Percentiles rank a stretch among this genome's conserved stretches.
Conservation (phyloP, 495 filamentous ascomycete species). For the Hypoxylon fragiforme region DNA sequence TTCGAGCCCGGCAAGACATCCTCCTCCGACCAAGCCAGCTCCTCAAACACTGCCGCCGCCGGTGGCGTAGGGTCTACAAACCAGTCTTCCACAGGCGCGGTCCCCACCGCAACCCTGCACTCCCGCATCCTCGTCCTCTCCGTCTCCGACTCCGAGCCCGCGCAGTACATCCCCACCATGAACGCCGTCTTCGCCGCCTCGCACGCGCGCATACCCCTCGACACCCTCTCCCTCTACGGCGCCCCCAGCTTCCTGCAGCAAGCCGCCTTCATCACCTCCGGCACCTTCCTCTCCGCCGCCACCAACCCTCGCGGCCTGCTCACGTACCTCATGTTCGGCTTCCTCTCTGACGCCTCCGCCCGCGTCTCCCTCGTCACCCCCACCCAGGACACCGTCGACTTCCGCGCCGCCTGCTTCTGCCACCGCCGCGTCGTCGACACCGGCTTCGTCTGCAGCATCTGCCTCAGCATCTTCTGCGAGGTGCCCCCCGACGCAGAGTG, state of each 20-base stretch:
- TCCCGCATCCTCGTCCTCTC: conserved; percentile 85
- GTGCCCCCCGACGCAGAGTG: conserved; percentile 64
- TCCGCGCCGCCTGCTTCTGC: conserved; percentile 96
- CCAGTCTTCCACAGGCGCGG: conserved; percentile 24
- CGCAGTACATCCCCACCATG: conserved; percentile 97
- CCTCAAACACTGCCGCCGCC: conserved; percentile 28
- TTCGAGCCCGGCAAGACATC: conserved; percentile 39
- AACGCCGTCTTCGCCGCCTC: conserved; percentile 95
- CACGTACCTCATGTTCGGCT: conserved; percentile 95
- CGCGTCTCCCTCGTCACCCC: conserved; percentile 71
- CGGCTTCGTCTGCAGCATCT: conserved; percentile 94
- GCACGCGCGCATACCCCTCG: conserved; percentile 81
- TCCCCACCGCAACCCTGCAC: conserved; percentile 54
- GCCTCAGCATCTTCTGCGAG: conserved; percentile 72
- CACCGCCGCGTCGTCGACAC: conserved; percentile 88
- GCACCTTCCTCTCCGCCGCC: conserved; percentile 81
- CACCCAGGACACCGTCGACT: conserved; percentile 86
- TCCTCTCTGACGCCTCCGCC: conserved; percentile 73
- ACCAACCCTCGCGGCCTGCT: conserved; percentile 64
- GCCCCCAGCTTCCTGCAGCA: conserved; percentile 90
- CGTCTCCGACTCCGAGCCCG: conserved; percentile 78
- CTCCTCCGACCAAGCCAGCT: conserved; percentile 34
- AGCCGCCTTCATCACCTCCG: conserved; percentile 84
- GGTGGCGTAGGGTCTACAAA: neutral
- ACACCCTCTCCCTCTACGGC: conserved; percentile 82